Evolutionary conservation across 495 filamentous ascomycete species (phyloP), one percentile per base, ranked within the genome.

Genomic region (Hypoxylon lenormandii): DNA sequence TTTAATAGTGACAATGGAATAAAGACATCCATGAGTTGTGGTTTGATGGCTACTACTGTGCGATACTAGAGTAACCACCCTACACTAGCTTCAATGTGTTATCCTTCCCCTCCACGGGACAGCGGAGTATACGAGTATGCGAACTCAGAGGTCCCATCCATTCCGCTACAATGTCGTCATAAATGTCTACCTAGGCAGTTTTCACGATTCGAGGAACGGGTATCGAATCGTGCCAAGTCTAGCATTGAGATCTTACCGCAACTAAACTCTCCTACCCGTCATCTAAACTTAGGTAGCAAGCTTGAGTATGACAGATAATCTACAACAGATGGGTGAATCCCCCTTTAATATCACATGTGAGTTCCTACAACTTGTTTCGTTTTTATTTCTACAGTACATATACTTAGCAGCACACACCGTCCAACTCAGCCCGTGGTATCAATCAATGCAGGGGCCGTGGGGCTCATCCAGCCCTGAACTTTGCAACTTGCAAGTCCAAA

Each of bases 381-480:
- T 62, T 69, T 58, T 23, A 47, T 59, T 42, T n/a, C 54, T 15
- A 64, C 60, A 60, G 60, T 70, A 51, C 43, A 23, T n/a, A 8
- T 19, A 19, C 12, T 8, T 16, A 59, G 4, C 4, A 36, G 23
- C 36, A 8, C 45, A 13, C 28, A 70, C 54, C 50, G 48, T 69
- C 45, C 22, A 15, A n/a, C 30, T 21, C 23, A 42, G 36, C 43
- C 13, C 15, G 12, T 28, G 6, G 13, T 26, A 16, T 15, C 50
- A 45, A 64, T 65, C 48, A 53, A 60, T 62, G 54, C 67, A 70
- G 67, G 67, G 67, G 67, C 11, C 28, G 67, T 70, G 67, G 67
- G 56, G 60, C 45, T 60, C 33, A 22, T 21, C 7, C 30, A 60
- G 60, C 48, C 54, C 38, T 60, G 26, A 42, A 51, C 36, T 43